These are phyloP conservation scores for Theobroma grandiflorum DNA, from an alignment of 441 rosid species.

Conservation along the genomic window DNA sequence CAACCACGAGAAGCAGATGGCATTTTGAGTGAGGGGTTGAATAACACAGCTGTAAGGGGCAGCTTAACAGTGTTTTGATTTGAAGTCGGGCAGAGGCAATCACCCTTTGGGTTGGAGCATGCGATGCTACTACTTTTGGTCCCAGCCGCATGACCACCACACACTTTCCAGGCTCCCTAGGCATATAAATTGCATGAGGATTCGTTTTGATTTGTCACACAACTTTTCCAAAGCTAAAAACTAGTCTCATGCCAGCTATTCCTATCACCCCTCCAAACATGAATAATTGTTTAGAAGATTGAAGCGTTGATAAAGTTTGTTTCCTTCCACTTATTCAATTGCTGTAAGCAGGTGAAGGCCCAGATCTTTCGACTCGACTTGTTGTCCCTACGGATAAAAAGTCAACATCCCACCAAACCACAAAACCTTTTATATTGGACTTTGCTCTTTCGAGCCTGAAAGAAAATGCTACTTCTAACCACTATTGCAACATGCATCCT, in stretches of 20 bases:
- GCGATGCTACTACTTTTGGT: not conserved
- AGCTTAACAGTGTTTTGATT: not conserved
- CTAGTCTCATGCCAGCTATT: constrained; percentile 3
- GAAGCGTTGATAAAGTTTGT: not conserved
- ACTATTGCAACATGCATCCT: not conserved
- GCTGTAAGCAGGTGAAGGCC: not conserved
- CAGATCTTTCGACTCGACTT: not conserved
- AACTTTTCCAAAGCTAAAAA: not conserved
- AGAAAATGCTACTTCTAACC: not conserved
- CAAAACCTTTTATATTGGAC: not conserved
- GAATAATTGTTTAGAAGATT: not conserved
- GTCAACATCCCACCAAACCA: not conserved
- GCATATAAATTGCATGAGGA: not conserved
- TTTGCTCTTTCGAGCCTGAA: not conserved
- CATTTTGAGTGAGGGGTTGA: not conserved
- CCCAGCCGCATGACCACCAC: not conserved
- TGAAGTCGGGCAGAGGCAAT: not conserved
- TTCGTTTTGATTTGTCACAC: not conserved
- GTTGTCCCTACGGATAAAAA: not conserved
- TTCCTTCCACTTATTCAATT: not conserved
- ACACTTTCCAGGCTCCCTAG: not conserved
- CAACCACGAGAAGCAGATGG: no score
- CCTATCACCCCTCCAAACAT: not conserved
- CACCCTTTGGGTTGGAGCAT: constrained; percentile 15
- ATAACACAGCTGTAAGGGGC: constrained; percentile 7